Conservation (phyloP, 768 basidiomycete species). For the Suillus paluster region DNA sequence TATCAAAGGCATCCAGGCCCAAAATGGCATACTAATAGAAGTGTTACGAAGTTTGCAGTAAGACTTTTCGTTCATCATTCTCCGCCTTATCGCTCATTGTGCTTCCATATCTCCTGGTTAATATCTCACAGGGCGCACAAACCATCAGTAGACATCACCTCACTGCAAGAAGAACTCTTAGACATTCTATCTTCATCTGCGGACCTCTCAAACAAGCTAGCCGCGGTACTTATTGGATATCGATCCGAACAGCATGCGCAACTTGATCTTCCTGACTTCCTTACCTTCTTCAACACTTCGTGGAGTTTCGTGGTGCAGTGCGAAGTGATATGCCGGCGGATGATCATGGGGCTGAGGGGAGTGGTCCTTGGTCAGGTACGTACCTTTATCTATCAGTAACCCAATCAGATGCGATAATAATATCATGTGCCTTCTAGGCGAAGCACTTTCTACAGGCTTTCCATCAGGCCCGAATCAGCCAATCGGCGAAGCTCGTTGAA, state of each 20-base stretch:
- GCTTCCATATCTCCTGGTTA: slow-evolving; percentile 9
- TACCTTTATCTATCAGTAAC: slow-evolving; percentile 10
- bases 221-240: slow-evolving; percentile 75
- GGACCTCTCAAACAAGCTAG: slow-evolving; percentile 84
- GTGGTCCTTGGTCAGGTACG: slow-evolving; percentile 81
- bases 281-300: slow-evolving; percentile 78
- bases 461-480: slow-evolving; percentile 79
- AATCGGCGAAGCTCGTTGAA: slow-evolving; percentile 89
- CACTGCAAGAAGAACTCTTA: slow-evolving; percentile 65
- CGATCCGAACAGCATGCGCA: slow-evolving; percentile 81
- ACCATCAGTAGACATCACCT: slow-evolving; percentile 45
- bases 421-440: slow-evolving; percentile 51
- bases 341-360: slow-evolving; percentile 93
- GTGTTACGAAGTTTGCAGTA: slow-evolving; percentile 56
- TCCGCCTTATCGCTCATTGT: not conserved
- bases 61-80: slow-evolving; percentile 17
- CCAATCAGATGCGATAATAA: slow-evolving; percentile 9
- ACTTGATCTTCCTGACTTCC: slow-evolving; percentile 74
- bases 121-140: slow-evolving; percentile 39
- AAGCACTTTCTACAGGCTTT: slow-evolving; percentile 87
- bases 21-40: slow-evolving; percentile 60
- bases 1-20: slow-evolving; percentile 68
- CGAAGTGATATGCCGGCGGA: slow-evolving; percentile 82
- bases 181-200: slow-evolving; percentile 82
- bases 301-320: slow-evolving; percentile 92